Base-by-base conservation (phyloP, 148 eudicot species). In the Gaultheria prostrata region DNA sequence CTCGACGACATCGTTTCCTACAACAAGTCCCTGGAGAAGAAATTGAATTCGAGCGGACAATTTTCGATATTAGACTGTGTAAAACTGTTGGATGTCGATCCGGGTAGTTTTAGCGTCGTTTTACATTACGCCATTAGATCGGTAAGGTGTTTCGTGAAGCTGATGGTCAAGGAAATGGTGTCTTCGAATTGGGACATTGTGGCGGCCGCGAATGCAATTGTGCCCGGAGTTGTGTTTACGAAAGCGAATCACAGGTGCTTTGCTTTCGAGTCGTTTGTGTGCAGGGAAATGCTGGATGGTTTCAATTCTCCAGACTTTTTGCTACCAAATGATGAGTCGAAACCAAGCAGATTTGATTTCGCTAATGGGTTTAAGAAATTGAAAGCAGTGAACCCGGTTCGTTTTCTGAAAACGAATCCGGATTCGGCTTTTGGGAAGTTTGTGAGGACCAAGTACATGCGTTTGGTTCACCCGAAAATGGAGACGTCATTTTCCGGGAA, bases 401-500 rank as follows among this genome's bases (percentile, higher is more conserved):
- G 86, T 71, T 87, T 90, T 50, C 80, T 89, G 43, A 90, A 84
- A 13, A 82, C 86, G 4, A 80, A 87, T 48, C 95, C 95, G 0
- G 72, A 83, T 82, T 89, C 90, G 61, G 75, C 65, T 3, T 92
- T 96, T 80, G 93, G 88, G 82, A 90, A 89, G 71, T 94, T 93
- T 30, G 83, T 90, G 20, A 87, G 91, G 50, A 81, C 81, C 6
- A 96, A 93, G 86, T 96, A 96, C 82, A 86, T 96, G 2, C 89
- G 90, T 8, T 33, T 94, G 76, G 88, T 94, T 39, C 98, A 96
- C 83, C 99, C 97, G 3, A 94, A 94, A 59, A 96, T 96, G 99
- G 99, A 96, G 86, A 90, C 91, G 43, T 94, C 98, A 0, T 91
- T 96, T 54, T 92, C 89, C 14, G 98, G 99, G 63, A 93, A 90